Evolutionary conservation across 2,329 filamentous ascomycete genomes (phyloP), one percentile per base, ranked within the genome.

Genomic region (Penicillium sp.): DNA sequence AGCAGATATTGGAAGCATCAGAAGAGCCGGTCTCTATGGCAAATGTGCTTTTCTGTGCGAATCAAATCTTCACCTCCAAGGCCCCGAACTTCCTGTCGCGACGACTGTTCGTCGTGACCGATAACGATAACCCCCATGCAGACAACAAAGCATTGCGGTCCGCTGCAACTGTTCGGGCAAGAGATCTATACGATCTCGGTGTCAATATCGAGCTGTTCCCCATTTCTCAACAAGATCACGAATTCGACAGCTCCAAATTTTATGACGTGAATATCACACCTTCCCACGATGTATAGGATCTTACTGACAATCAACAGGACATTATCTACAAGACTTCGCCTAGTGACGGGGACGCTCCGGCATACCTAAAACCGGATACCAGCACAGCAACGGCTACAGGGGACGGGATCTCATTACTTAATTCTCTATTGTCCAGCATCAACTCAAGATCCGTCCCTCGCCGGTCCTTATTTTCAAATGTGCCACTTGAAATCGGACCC

Each of bases 51-150:
- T 96, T 96, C 66, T 95, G 91, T 61, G 92, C 90, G 31, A 97
- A 97, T 58, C 90, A 96, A 64, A 88, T 97, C 43, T 96, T 99
- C 66, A 95, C 91, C 1, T 95, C 89, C 3, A 95, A 88, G 67
- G 91, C 93, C 0, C 84, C 93, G 14, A 97, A 96, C 64, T 97
- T 97, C 68, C 86, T 89, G 3, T 97, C 92, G 5, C 80, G 92
- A 53, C 82, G 93, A 29, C 74, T 99, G n/a, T 99, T 99, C 71
- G 83, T 99, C 55, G 89, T 99, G 48, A 97, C 93, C 0, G 90
- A 97, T 68, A 89, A 95, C 56, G 93, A 97, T 66, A 80, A 90
- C 56, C 93, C 93, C 3, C 88, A 95, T 65, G 74, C 76, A 0
- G 77, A 80, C 14, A 84, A 88, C 65, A 93, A 91, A 70, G 76